Conservation (phyloP, 2,329 filamentous ascomycete species). For the Anisogramma anomala region DNA sequence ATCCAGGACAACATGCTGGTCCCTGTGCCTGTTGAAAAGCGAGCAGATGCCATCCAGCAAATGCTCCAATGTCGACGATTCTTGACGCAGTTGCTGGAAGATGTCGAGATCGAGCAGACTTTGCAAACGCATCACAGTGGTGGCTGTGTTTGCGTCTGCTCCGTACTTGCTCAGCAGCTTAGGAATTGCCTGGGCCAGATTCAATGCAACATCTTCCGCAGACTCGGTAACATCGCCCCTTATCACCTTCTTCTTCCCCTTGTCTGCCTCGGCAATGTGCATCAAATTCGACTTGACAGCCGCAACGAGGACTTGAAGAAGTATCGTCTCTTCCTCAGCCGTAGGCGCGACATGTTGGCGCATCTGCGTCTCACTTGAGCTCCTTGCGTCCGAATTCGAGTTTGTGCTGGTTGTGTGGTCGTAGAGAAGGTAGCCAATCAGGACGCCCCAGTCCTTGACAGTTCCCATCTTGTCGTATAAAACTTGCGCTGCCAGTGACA, state of each 20-base stretch:
- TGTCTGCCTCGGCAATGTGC: slow-evolving; percentile 54
- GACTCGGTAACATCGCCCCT: slow-evolving; percentile 56
- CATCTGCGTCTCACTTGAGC: slow-evolving; percentile 45
- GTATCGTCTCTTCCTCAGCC: slow-evolving; percentile 66
- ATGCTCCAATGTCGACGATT: slow-evolving; percentile 66
- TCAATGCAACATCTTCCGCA: slow-evolving; percentile 67
- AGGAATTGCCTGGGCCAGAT: slow-evolving; percentile 69
- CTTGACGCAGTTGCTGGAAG: slow-evolving; percentile 80
- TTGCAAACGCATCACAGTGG: slow-evolving; percentile 73
- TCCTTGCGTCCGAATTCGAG: slow-evolving; percentile 27
- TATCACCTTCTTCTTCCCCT: slow-evolving; percentile 43
- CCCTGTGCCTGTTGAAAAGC: slow-evolving; percentile 87
- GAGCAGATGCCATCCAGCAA: slow-evolving; percentile 85
- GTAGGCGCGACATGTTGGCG: slow-evolving; percentile 63
- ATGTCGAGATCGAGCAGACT: slow-evolving; percentile 77
- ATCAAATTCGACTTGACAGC: slow-evolving; percentile 65
- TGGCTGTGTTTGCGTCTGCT: slow-evolving; percentile 74
- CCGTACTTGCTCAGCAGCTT: slow-evolving; percentile 86
- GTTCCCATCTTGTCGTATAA: slow-evolving; percentile 74
- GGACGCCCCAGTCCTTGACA: slow-evolving; percentile 73
- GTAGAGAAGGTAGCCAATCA: slow-evolving; percentile 83
- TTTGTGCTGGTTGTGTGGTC: slow-evolving; percentile 65
- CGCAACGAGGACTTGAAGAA: slow-evolving; percentile 78
- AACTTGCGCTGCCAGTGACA: slow-evolving; percentile 74
- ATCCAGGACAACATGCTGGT: slow-evolving; percentile 73